Conservation (phyloP, 2,329 filamentous ascomycete species). For the Penicillium sp. region DNA sequence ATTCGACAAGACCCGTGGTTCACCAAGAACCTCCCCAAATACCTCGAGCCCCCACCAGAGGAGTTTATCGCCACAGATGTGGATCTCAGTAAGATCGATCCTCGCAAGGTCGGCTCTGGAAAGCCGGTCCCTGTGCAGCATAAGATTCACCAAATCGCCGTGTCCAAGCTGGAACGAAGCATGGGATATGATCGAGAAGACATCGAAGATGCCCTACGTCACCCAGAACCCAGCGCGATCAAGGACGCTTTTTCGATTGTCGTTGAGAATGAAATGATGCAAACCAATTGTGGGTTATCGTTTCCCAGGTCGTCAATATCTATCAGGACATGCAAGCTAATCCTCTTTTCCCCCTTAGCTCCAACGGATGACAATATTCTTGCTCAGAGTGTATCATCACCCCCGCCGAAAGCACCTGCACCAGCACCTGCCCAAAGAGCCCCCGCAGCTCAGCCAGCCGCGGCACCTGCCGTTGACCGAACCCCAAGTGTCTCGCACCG, state of each 20-base stretch:
- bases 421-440: conserved; percentile 36
- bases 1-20: conserved; percentile 97
- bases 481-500: conserved; percentile 34
- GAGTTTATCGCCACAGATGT: conserved; percentile 94
- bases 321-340: conserved; percentile 10
- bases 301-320: background rate
- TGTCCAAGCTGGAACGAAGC: conserved; percentile 93
- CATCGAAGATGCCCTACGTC: conserved; percentile 89
- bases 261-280: conserved; percentile 96
- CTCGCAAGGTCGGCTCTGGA: conserved; percentile 76
- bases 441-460: conserved; percentile 16
- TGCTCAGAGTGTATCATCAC: conserved; percentile 24
- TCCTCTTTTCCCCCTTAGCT: conserved; percentile 27
- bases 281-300: conserved; percentile 76
- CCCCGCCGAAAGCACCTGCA: conserved; percentile 26
- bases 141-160: conserved; percentile 87
- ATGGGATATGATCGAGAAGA: conserved; percentile 97
- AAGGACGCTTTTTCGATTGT: conserved; percentile 99
- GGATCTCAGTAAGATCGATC: conserved; percentile 86
- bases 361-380: conserved; percentile 43
- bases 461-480: conserved; percentile 26
- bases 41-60: conserved; percentile 83
- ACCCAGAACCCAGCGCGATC: conserved; percentile 93
- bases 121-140: conserved; percentile 79
- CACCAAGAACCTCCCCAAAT: conserved; percentile 78